Conservation (phyloP, 1,284 basidiomycete genomes). For the Salmacisia buchloeana region DNA sequence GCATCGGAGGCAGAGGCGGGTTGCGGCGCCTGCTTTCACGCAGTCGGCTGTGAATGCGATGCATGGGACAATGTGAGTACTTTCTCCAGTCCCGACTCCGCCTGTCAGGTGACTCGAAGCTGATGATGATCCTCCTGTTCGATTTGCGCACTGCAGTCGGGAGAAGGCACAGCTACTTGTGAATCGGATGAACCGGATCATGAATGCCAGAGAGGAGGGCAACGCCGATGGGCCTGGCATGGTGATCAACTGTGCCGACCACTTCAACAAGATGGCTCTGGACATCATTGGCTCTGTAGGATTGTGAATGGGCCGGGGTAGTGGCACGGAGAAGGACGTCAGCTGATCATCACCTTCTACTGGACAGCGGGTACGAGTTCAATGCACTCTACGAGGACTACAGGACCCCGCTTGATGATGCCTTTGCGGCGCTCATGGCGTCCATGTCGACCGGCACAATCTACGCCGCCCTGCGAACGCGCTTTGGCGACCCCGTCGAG, state of each 20-base stretch:
- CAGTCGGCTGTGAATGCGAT: background rate
- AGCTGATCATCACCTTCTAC: background rate
- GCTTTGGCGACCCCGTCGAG: background rate
- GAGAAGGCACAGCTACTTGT: background rate
- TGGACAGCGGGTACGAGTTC: slow-evolving; percentile 6
- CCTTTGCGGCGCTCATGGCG: background rate
- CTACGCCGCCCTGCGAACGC: slow-evolving; percentile 5
- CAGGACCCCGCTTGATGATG: background rate
- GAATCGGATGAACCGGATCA: background rate
- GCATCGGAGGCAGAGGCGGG: background rate
- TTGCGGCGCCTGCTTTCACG: background rate
- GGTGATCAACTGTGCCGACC: background rate
- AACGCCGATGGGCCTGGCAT: background rate
- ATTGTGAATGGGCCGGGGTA: background rate
- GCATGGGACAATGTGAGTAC: background rate
- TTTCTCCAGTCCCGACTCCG: background rate
- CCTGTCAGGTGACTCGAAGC: background rate
- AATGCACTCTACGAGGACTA: background rate
- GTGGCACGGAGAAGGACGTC: background rate
- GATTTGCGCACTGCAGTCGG: background rate
- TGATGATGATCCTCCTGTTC: too few relatives aligned
- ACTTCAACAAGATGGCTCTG: background rate
- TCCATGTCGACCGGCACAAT: slow-evolving; percentile 4
- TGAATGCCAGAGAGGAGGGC: background rate
- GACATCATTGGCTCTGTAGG: background rate